Base-by-base conservation (phyloP, 2,329 filamentous ascomycete genomes). In the Nigrospora sphaerica region DNA sequence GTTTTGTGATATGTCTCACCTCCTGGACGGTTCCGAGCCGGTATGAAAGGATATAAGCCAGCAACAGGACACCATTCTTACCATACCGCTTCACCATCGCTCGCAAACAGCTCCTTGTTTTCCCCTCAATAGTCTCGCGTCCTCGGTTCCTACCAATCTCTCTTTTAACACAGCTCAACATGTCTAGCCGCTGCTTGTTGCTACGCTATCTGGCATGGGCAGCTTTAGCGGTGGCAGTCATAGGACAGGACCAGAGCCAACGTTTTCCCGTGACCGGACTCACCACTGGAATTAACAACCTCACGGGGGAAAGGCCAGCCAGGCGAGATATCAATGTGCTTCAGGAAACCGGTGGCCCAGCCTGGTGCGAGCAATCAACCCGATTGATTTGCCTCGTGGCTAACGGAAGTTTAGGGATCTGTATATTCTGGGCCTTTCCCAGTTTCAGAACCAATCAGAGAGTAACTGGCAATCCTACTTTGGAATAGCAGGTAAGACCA, bases 271-370 rank as follows among this genome's bases (percentile, higher is more conserved):
- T 61, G 7, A 52, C 49, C 32, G 59, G 58, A 13, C 45, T 57
- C 45, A 54, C 48, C 13, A 61, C 58, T 16, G 58, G 58, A 6
- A 52, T 61, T 28, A 44, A 55, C 32, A 41, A 52, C 19, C 42
- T 43, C 17, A 69, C 68, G 13, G 67, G 67, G 3, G 62, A 67
- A 42, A 62, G 68, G 23, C 76, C 76, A 7, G 47, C 61, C 37
- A 68, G 76, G 44, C 60, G 62, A 48, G 72, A 74, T 49, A 73
- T 80, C 50, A 72, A 75, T 52, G 62, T 67, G 6, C 55, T 80
- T 10, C 64, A 69, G 32, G 34, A 46, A 6, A 37, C 54, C 42
- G 52, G 54, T 4, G 58, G 56, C 0, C 59, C 59, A 28, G 49
- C 44, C 52, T 61, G 59, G 59, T 61, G 54, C 13, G 37, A 9